These are phyloP conservation scores for Isatis tinctoria DNA, from an alignment of 345 rosid species.

Conservation along the genomic window DNA sequence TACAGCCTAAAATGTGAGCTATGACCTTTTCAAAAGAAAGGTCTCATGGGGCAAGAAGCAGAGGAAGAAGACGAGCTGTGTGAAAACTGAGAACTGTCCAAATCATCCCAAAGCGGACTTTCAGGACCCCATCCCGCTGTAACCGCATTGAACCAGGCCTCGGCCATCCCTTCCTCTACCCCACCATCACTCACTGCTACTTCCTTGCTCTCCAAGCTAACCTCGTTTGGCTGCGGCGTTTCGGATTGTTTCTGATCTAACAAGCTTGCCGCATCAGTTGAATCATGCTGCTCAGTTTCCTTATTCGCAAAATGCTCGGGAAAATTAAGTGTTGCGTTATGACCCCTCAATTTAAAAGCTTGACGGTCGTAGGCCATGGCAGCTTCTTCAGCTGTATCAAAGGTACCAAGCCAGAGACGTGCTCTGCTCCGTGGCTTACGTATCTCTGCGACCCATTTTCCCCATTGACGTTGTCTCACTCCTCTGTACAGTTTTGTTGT, in stretches of 20 bases:
- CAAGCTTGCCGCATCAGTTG: neutral
- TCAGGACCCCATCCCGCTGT: conserved; percentile 94
- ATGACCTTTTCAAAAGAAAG: conserved; percentile 49
- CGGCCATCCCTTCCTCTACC: conserved; percentile 59
- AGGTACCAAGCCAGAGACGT: conserved; percentile 91
- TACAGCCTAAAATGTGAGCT: conserved; percentile 13
- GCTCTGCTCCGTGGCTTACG: conserved; percentile 93
- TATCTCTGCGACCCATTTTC: conserved; percentile 99
- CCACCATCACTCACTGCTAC: conserved; percentile 3
- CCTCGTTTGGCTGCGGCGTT: neutral
- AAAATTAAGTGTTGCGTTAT: conserved; percentile 91
- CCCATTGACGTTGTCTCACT: conserved; percentile 99
- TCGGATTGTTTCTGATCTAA: conserved; percentile 4
- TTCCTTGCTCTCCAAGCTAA: conserved; percentile 28
- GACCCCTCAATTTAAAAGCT: conserved; percentile 89
- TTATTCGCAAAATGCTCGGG: conserved; percentile 78
- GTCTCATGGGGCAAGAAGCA: conserved; percentile 46
- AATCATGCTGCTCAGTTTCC: conserved; percentile 25
- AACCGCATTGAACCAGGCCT: conserved; percentile 85
- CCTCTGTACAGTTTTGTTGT: conserved; percentile 88
- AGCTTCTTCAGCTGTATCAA: conserved; percentile 94
- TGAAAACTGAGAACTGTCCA: conserved; percentile 47
- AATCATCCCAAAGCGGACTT: conserved; percentile 95
- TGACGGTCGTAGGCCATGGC: conserved; percentile 96
- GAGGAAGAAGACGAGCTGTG: conserved; percentile 28